phyloP scores from a whole-genome alignment of 805 yeast species.

The Metschnikowia henanensis region DNA sequence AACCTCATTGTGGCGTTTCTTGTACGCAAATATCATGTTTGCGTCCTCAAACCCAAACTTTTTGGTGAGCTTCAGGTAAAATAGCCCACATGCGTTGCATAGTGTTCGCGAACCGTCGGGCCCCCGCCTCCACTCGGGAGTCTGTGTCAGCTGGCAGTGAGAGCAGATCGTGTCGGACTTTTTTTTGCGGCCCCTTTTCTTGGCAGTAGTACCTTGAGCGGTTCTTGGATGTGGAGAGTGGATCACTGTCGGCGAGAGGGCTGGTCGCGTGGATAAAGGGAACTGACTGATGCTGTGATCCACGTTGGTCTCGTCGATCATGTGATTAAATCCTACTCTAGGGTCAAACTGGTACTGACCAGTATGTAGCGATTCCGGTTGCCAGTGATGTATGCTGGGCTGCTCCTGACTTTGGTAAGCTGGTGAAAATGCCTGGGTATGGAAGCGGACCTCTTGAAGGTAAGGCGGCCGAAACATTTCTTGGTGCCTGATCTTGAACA shows the following conservation, averaged over 20 bases:
- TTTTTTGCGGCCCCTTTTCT: constrained; percentile 21
- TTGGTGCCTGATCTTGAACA: constrained; percentile 9
- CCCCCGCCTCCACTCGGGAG: constrained; percentile 95
- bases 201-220: constrained; percentile 4
- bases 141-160: constrained; percentile 33
- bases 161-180: constrained; percentile 19
- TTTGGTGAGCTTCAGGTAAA: constrained; percentile 59
- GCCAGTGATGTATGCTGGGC: constrained; percentile 5
- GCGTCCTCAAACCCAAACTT: constrained; percentile 46
- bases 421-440: background rate
- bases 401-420: background rate
- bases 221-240: background rate
- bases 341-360: constrained; percentile 5
- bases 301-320: background rate
- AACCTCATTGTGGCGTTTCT: constrained; percentile 16
- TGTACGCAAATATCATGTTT: constrained; percentile 18
- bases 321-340: background rate
- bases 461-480: background rate
- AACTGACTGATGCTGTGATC: background rate
- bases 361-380: constrained; percentile 1
- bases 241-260: background rate
- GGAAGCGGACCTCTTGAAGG: constrained; percentile 3
- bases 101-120: constrained; percentile 80
- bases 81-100: constrained; percentile 92
- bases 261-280: background rate